phyloP scores from a whole-genome alignment of 2,329 filamentous ascomycete species.

The Myriosclerotinia curreyana region DNA sequence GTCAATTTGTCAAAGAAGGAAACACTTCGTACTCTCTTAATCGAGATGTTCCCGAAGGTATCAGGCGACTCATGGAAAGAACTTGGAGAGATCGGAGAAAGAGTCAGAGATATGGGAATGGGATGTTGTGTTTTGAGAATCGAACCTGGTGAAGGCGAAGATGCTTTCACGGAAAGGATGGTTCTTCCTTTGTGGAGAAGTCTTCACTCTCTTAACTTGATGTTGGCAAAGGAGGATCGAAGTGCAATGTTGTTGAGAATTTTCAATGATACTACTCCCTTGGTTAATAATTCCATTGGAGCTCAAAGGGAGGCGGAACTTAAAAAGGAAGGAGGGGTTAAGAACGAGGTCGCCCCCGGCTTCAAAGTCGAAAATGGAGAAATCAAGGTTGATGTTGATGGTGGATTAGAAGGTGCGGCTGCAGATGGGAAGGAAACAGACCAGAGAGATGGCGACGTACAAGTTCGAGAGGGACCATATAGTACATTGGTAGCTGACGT shows the following conservation, averaged over 20 bases:
- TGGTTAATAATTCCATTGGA: conserved; percentile 57
- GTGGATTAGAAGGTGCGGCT: conserved; percentile 29
- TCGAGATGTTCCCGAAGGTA: conserved; percentile 96
- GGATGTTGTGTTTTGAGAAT: conserved; percentile 89
- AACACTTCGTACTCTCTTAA: conserved; percentile 77
- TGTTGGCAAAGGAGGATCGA: conserved; percentile 96
- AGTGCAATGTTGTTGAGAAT: conserved; percentile 87
- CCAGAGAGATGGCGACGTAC: conserved; percentile 24
- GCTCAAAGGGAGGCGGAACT: conserved; percentile 30
- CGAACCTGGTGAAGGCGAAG: conserved; percentile 64
- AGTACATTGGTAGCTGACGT: conserved; percentile 28
- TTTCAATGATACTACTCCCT: conserved; percentile 82
- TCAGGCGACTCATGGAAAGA: conserved; percentile 68
- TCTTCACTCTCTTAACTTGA: conserved; percentile 86
- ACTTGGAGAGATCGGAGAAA: conserved; percentile 84
- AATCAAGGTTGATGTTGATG: conserved; percentile 29
- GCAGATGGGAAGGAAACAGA: conserved; percentile 8
- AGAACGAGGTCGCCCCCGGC: conserved; percentile 24
- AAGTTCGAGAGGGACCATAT: conserved; percentile 34
- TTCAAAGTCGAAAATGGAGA: conserved; percentile 31
- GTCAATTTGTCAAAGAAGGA: conserved; percentile 72
- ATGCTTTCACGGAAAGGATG: conserved; percentile 71
- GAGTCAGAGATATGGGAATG: conserved; percentile 75
- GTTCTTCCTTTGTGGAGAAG: conserved; percentile 93
- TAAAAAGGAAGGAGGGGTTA: conserved; percentile 20